phyloP scores from a whole-genome alignment of 306 rosid species.

The Dryas octopetala region DNA sequence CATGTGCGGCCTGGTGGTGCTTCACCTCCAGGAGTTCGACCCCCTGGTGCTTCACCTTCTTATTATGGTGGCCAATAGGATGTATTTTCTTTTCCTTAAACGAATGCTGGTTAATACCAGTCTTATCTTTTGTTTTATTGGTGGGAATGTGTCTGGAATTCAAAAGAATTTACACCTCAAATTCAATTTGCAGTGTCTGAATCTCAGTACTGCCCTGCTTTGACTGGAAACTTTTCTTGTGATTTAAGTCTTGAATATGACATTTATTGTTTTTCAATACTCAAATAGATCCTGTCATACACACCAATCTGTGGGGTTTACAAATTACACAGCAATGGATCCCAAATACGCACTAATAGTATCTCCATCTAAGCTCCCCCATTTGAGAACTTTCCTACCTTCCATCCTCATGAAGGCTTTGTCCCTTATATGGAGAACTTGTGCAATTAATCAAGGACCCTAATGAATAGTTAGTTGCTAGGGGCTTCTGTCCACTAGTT shows the following conservation, averaged over 20 bases:
- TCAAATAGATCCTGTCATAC: neutral
- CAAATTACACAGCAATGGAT: too few relatives aligned
- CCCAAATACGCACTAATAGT: too few relatives aligned
- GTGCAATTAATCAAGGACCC: neutral
- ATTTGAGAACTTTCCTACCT: too few relatives aligned
- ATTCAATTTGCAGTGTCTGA: slow-evolving; percentile 14
- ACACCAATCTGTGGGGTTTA: too few relatives aligned
- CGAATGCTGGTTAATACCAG: slow-evolving; percentile 23
- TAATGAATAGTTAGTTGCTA: neutral
- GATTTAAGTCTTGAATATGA: slow-evolving; percentile 14
- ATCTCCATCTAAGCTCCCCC: too few relatives aligned
- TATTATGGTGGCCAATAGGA: slow-evolving; percentile 42
- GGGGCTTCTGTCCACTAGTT: neutral
- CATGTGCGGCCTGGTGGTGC: slow-evolving; percentile 43
- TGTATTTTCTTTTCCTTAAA: slow-evolving; percentile 11
- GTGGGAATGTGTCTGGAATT: neutral
- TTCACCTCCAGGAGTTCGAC: slow-evolving; percentile 38
- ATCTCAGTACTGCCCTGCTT: slow-evolving; percentile 11
- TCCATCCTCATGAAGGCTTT: too few relatives aligned
- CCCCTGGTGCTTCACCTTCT: slow-evolving; percentile 47
- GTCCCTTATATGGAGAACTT: too few relatives aligned
- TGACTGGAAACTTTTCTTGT: neutral
- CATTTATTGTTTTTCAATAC: neutral
- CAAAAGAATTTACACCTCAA: neutral
- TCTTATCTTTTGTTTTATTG: neutral